phyloP scores from a whole-genome alignment of 768 basidiomycete genomes.

The Hericium alpestre region DNA sequence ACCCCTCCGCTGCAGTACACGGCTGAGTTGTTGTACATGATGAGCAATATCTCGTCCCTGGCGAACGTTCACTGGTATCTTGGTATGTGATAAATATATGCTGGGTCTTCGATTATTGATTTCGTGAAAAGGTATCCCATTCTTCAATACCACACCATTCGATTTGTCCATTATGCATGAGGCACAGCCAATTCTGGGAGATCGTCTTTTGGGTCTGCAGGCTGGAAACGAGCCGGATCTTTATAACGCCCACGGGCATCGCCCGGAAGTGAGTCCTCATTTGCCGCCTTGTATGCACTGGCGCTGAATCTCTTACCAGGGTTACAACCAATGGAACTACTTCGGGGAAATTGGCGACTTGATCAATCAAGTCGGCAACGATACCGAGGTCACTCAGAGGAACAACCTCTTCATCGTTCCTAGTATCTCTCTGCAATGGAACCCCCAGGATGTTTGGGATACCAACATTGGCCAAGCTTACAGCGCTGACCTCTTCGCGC shows the following conservation, averaged over 20 bases:
- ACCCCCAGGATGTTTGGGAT: constrained; percentile 5
- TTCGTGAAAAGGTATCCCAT: constrained; percentile 39
- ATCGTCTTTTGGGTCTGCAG: constrained; percentile 56
- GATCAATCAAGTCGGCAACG: constrained; percentile 4
- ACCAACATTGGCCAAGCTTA: constrained; percentile 8
- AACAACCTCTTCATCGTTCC: constrained; percentile 6
- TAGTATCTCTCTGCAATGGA: constrained; percentile 11
- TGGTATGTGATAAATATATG: constrained; percentile 20
- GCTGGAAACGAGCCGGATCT: constrained; percentile 76
- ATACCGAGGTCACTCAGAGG: neutral
- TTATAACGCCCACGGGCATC: constrained; percentile 27
- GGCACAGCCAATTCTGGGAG: constrained; percentile 53
- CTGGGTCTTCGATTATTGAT: neutral
- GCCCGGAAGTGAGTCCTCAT: constrained; percentile 6
- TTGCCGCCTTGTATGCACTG: neutral
- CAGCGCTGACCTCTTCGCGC: constrained; percentile 3
- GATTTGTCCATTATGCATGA: constrained; percentile 43
- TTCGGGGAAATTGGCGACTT: constrained; percentile 21
- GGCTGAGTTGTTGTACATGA: constrained; percentile 54
- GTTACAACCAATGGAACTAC: constrained; percentile 14
- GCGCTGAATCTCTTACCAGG: neutral
- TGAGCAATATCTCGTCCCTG: constrained; percentile 46
- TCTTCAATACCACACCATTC: constrained; percentile 52
- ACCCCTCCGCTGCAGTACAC: constrained; percentile 62
- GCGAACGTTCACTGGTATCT: constrained; percentile 60